Base-by-base conservation (phyloP, 768 basidiomycete genomes). In the Boletus patriciae region DNA sequence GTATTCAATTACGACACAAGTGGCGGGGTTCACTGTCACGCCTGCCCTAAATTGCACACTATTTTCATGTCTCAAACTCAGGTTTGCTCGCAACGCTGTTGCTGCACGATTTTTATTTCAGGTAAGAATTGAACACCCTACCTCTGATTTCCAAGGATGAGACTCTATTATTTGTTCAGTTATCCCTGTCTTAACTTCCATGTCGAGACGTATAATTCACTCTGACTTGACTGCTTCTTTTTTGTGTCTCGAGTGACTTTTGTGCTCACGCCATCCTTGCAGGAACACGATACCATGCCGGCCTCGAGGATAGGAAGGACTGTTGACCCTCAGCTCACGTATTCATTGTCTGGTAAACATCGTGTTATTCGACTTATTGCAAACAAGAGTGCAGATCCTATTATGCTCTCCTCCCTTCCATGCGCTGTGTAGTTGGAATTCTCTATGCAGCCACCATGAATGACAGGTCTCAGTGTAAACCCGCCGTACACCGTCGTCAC, bases 101-200 rank as follows among this genome's bases (percentile, higher is more conserved):
- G 25, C 25, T n/a, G n/a, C 37, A 44, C 4, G 25, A 18, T 25
- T 29, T 7, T 29, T 29, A 6, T 4, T 23, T 13, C 36, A 23
- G 47, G 47, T 49, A n/a, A 48, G 46, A 15, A 4, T 29, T 33
- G 15, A 15, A 2, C 13, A 21, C 3, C 6, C n/a, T 33, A n/a
- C 11, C 27, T 6, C 21, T 13, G 15, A 8, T 50, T 37, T 50
- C 21, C 43, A 19, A 47, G 10, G 66, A 68, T 69, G 67, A 68
- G 54, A 63, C 37, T 29, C 18, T 52, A 29, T 29, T 27, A 33
- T 58, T 43, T 50, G 19, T 60, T 69, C 67, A 68, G 67, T 68
- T 68, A 68, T 68, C 67, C 67, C 67, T 68, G 67, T 68, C 67
- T 68, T 69, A 68, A 68, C 60, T 40, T 33, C 25, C 42, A 46